Percentiles rank a stretch among this genome's conserved stretches.
These are phyloP conservation scores for Chytriomyces hyalinus DNA, from an alignment of 192 early-diverging fungal species.

Conservation along the genomic window DNA sequence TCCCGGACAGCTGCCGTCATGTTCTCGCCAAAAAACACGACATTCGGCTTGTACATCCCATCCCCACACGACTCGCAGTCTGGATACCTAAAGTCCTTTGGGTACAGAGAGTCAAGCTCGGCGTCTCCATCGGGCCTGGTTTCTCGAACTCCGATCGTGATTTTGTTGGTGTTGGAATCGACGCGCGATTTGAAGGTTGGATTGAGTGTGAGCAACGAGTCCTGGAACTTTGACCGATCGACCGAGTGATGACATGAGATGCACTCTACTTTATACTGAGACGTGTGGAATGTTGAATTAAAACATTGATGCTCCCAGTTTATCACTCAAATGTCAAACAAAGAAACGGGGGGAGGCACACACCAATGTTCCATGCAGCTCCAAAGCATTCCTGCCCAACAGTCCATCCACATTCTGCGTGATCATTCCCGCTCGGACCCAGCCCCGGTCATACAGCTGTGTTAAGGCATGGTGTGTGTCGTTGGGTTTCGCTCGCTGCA, in stretches of 20 bases:
- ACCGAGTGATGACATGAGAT: slow-evolving; percentile 65
- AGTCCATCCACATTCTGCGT: slow-evolving; percentile 95
- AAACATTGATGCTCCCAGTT: too few species aligned
- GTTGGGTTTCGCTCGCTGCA: slow-evolving; percentile 75
- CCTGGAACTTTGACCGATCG: slow-evolving; percentile 70
- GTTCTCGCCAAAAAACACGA: slow-evolving; percentile 62
- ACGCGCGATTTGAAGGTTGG: slow-evolving; percentile 42
- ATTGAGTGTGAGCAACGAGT: slow-evolving; percentile 68
- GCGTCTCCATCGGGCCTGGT: slow-evolving; percentile 84
- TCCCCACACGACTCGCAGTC: slow-evolving; percentile 66
- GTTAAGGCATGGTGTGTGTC: slow-evolving; percentile 68
- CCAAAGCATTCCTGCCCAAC: slow-evolving; percentile 67
- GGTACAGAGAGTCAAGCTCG: slow-evolving; percentile 56
- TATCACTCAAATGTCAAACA: too few species aligned
- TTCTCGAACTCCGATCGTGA: slow-evolving; percentile 32
- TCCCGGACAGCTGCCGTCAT: slow-evolving; percentile 62
- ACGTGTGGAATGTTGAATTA: too few species aligned
- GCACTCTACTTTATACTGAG: slow-evolving; percentile 69
- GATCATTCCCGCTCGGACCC: slow-evolving; percentile 63
- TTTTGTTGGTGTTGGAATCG: slow-evolving; percentile 53
- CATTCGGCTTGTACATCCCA: slow-evolving; percentile 59
- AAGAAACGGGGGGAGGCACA: neutral
- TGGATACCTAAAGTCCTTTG: slow-evolving; percentile 75
- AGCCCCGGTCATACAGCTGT: slow-evolving; percentile 51
- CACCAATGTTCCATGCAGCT: slow-evolving; percentile 84